These are phyloP conservation scores for Wickerhamiella allomyrinae DNA, from an alignment of 805 yeast species.

Conservation along the genomic window DNA sequence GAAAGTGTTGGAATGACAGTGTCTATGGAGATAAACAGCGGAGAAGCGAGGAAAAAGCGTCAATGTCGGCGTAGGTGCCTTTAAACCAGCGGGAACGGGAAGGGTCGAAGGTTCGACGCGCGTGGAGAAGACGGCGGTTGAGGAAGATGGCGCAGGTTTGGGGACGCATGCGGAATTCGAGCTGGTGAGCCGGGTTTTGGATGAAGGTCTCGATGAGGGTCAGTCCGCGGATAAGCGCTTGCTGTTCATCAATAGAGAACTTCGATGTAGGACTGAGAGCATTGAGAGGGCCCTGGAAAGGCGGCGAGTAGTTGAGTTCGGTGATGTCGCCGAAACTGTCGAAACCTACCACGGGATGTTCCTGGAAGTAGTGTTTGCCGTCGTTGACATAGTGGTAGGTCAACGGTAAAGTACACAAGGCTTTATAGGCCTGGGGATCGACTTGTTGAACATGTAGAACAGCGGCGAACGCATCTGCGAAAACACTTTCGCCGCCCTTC, in stretches of 20 bases:
- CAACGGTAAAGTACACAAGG: slow-evolving; percentile 46
- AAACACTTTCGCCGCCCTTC: slow-evolving; percentile 52
- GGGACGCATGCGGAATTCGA: slow-evolving; percentile 39
- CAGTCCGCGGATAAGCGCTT: slow-evolving; percentile 46
- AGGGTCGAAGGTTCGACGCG: slow-evolving; percentile 38
- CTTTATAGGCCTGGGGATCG: slow-evolving; percentile 52
- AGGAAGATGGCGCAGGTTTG: slow-evolving; percentile 54
- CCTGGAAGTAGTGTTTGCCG: slow-evolving; percentile 45
- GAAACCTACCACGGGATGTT: slow-evolving; percentile 50
- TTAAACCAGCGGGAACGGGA: slow-evolving; percentile 48
- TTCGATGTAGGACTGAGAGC: slow-evolving; percentile 2
- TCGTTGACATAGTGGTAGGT: slow-evolving; percentile 55
- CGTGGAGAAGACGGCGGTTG: slow-evolving; percentile 57
- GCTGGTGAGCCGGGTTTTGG: slow-evolving; percentile 39
- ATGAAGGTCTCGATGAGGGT: slow-evolving; percentile 45
- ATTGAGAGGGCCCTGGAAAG: slow-evolving; percentile 70
- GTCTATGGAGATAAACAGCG: background rate
- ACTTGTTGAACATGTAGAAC: slow-evolving; percentile 38
- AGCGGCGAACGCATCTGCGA: slow-evolving; percentile 57
- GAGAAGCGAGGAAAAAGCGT: slow-evolving; percentile 33
- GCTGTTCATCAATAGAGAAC: slow-evolving; percentile 27
- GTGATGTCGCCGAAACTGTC: slow-evolving; percentile 23
- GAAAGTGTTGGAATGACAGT: no score
- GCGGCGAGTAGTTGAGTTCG: slow-evolving; percentile 60
- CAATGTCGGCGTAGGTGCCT: slow-evolving; percentile 65